phyloP scores from a whole-genome alignment of 1,284 basidiomycete genomes.

The Phlebopus sp. region DNA sequence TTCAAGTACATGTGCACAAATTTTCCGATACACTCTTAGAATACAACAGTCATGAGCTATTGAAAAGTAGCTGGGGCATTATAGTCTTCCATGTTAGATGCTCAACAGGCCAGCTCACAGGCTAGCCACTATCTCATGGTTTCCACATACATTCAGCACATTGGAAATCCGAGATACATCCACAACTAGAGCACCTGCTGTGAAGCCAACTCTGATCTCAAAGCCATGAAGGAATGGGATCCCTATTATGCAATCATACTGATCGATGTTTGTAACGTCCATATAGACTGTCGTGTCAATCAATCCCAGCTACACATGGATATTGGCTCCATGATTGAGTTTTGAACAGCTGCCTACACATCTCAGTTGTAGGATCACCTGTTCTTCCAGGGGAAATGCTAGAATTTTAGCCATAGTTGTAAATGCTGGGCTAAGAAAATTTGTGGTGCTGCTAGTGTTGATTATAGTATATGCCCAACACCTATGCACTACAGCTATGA shows the following conservation, averaged over 20 bases:
- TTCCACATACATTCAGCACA: neutral
- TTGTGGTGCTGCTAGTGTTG: neutral
- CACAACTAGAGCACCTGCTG: neutral
- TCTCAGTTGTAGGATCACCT: conserved; percentile 11
- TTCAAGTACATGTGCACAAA: conserved; percentile 23
- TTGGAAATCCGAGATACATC: neutral
- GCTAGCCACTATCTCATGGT: too few relatives aligned
- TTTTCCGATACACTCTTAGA: too few relatives aligned
- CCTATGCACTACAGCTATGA: neutral
- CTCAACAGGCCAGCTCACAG: too few relatives aligned
- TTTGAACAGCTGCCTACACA: conserved; percentile 11
- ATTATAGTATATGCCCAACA: neutral
- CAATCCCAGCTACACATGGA: neutral
- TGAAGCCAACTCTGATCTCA: conserved; percentile 7
- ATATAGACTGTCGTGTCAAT: conserved; percentile 5
- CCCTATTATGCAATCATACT: conserved; percentile 14
- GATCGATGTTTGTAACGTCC: conserved; percentile 14
- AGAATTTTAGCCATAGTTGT: neutral
- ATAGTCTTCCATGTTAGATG: too few relatives aligned
- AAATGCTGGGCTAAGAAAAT: neutral
- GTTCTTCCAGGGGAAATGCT: conserved; percentile 5
- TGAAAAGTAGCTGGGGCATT: too few relatives aligned
- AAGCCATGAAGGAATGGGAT: conserved; percentile 2
- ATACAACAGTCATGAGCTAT: too few relatives aligned
- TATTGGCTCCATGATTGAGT: conserved; percentile 10